These are phyloP conservation scores for Aegilops sharonensis DNA, from an alignment of 176 grass and related monocot species.

Conservation along the genomic window DNA sequence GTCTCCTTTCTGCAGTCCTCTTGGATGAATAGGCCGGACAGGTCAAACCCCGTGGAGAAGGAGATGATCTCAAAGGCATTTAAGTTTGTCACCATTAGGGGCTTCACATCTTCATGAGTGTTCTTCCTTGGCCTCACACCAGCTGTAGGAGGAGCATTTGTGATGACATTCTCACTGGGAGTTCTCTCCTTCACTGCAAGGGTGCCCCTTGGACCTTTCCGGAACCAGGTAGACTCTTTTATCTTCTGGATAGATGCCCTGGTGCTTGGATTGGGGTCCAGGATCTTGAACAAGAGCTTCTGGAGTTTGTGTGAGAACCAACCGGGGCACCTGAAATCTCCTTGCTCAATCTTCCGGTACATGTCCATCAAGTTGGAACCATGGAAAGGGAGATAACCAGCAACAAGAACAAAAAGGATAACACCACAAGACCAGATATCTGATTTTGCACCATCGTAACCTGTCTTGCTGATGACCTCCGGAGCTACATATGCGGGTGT, in stretches of 20 bases:
- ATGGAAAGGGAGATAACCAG: conserved; percentile 78
- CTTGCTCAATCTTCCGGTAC: conserved; percentile 61
- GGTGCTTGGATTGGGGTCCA: conserved; percentile 68
- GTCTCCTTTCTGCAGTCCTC: conserved; percentile 49
- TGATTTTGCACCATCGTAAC: conserved; percentile 81
- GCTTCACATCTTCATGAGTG: conserved; percentile 38
- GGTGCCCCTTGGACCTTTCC: conserved; percentile 47
- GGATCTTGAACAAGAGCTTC: conserved; percentile 61
- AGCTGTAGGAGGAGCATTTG: background rate
- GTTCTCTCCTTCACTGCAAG: conserved; percentile 32
- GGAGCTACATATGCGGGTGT: conserved; percentile 91
- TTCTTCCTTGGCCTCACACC: conserved; percentile 26
- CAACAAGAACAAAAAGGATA: conserved; percentile 69
- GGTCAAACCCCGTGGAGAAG: conserved; percentile 63
- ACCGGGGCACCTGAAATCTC: conserved; percentile 69
- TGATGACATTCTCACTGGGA: conserved; percentile 1
- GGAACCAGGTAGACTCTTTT: conserved; percentile 73
- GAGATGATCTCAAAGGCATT: conserved; percentile 93
- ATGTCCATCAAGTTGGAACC: conserved; percentile 77
- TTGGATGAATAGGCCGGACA: conserved; percentile 64
- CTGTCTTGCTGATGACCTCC: conserved; percentile 64
- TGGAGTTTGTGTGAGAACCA: conserved; percentile 67
- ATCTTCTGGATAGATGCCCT: conserved; percentile 76
- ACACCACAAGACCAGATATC: conserved; percentile 93
- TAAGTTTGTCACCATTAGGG: conserved; percentile 32